Base-by-base conservation (phyloP, 2,329 filamentous ascomycete genomes). In the Aspergillus proliferans region DNA sequence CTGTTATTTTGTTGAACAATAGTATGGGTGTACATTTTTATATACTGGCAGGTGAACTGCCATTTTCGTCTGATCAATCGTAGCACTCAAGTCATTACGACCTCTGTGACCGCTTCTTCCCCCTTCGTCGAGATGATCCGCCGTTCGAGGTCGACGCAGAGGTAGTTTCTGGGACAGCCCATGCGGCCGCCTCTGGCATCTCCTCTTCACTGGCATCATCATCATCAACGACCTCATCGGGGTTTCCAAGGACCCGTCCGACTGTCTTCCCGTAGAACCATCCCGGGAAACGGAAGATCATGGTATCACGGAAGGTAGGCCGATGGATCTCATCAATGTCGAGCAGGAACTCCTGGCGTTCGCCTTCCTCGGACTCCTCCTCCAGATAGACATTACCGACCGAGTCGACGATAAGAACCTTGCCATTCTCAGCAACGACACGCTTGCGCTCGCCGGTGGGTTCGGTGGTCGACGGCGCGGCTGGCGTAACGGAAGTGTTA, bases 381-480 rank as follows among this genome's bases (percentile, higher is more conserved):
- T 97, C 91, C n/a, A 98, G 77, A 65, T 88, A 98, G 10, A 98
- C 93, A 60, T 96, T 90, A 24, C 93, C 93, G 8, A 86, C 76
- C 0, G 88, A 88, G 70, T 98, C 92, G 3, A 98, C 93, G 48
- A 98, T 85, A 34, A 98, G 76, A 1, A 95, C 79, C 76, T 97
- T 98, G 58, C 93, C 93, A 61, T 98, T 98, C 76, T 95, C 87
- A 2, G 91, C 92, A 22, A 91, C 82, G 14, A 97, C 88, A 33
- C 88, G 81, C 78, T 92, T 95, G 72, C 88, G 88, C 30, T 86
- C 78, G 18, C 91, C 90, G 34, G 84, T 80, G 68, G 61, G 65
- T 71, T 65, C 54, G 72, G 71, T 54, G 70, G 80, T 58, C 2
- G 69, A 82, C 61, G 77, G 85, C 59, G 73, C 71, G 24, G 73